phyloP scores from a whole-genome alignment of 2,329 filamentous ascomycete species.

The Clarireedia homoeocarpa region DNA sequence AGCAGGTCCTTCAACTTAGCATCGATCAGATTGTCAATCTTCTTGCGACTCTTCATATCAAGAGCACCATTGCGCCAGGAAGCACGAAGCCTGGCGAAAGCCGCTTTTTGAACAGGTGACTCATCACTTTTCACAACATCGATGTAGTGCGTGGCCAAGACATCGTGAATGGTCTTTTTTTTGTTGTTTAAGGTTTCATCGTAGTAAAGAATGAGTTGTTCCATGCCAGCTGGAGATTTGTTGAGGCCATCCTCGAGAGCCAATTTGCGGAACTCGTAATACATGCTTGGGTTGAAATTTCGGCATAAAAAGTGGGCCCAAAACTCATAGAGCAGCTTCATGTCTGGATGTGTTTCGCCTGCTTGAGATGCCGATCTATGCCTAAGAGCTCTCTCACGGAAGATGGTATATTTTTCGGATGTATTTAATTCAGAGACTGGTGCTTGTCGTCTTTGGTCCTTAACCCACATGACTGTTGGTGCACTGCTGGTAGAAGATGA shows the following conservation, averaged over 20 bases:
- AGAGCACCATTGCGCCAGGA: slow-evolving; percentile 46
- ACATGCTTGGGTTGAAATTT: slow-evolving; percentile 70
- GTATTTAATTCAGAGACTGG: slow-evolving; percentile 29
- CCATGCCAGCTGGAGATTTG: slow-evolving; percentile 47
- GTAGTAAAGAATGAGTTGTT: slow-evolving; percentile 59
- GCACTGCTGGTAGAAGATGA: slow-evolving; percentile 18
- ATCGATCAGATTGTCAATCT: slow-evolving; percentile 44
- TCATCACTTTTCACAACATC: slow-evolving; percentile 43
- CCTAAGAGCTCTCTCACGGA: slow-evolving; percentile 35
- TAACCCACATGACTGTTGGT: slow-evolving; percentile 33
- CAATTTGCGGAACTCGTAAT: slow-evolving; percentile 62
- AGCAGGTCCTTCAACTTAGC: slow-evolving; percentile 43
- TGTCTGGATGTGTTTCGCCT: slow-evolving; percentile 43
- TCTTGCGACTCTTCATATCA: slow-evolving; percentile 49
- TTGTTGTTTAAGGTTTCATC: slow-evolving; percentile 45
- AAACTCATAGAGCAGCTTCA: slow-evolving; percentile 64
- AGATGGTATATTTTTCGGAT: slow-evolving; percentile 30
- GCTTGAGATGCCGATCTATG: slow-evolving; percentile 30
- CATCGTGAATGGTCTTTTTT: slow-evolving; percentile 40
- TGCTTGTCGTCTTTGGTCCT: slow-evolving; percentile 28
- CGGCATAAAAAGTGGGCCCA: slow-evolving; percentile 66
- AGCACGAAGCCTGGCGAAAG: slow-evolving; percentile 43
- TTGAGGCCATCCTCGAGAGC: slow-evolving; percentile 57
- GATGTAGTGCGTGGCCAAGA: slow-evolving; percentile 47
- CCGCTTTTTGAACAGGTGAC: slow-evolving; percentile 32